These are phyloP conservation scores for Hypocreales sp. DNA, from an alignment of 2,329 filamentous ascomycete species.

Conservation along the genomic window DNA sequence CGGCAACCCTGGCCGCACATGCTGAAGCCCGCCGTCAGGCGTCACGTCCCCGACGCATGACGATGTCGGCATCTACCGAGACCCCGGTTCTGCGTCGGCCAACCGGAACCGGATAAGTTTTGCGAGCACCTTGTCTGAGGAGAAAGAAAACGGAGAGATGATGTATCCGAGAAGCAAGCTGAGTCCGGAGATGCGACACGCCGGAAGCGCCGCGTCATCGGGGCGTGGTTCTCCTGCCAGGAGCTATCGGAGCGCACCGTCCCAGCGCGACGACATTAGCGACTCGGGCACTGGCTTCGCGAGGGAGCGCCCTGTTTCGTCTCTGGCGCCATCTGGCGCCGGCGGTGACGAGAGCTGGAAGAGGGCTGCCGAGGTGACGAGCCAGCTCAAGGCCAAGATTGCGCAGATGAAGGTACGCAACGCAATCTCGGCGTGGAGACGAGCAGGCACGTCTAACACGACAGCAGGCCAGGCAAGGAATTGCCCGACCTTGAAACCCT, in stretches of 20 bases:
- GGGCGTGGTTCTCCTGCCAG: conserved; percentile 44
- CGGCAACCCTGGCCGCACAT: conserved; percentile 3
- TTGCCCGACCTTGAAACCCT: conserved; percentile 13
- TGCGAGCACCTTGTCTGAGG: conserved; percentile 52
- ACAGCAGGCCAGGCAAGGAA: conserved; percentile 15
- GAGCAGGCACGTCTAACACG: too few relatives aligned
- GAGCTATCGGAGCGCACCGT: conserved; percentile 27
- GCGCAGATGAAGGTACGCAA: conserved; percentile 95
- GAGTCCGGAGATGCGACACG: conserved; percentile 38
- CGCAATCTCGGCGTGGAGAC: conserved; percentile 5
- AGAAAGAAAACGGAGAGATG: conserved; percentile 56
- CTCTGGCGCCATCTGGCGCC: conserved; percentile 13
- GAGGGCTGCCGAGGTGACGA: conserved; percentile 91
- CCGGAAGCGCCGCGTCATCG: conserved; percentile 32
- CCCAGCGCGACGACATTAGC: conserved; percentile 15
- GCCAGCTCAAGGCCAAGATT: conserved; percentile 90
- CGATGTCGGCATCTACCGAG: conserved; percentile 44
- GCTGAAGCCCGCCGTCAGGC: conserved; percentile 8
- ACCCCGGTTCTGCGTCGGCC: conserved; percentile 24
- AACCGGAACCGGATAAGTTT: conserved; percentile 43
- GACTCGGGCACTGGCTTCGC: conserved; percentile 13
- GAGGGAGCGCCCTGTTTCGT: conserved; percentile 18
- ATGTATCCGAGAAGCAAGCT: conserved; percentile 33
- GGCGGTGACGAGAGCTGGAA: conserved; percentile 71
- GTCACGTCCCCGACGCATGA: conserved; percentile 39